Percentiles rank a stretch among this genome's conserved stretches.
Evolutionary conservation across 2,329 filamentous ascomycete genomes (phyloP).

Genomic region (Monilinia fructigena): DNA sequence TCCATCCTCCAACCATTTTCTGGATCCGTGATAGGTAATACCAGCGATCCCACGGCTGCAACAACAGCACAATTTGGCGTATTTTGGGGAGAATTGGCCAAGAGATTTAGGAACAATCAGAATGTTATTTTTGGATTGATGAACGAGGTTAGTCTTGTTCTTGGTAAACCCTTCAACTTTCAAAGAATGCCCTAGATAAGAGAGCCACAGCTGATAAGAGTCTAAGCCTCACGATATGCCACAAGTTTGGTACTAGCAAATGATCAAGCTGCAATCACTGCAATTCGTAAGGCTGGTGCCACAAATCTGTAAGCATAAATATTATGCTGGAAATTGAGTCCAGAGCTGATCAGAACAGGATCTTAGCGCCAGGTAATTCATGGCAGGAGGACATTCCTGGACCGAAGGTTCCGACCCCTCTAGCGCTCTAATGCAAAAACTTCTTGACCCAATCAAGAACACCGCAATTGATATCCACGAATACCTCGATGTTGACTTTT

Average conservation of each 20-base stretch:
- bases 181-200: neutral
- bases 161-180: neutral
- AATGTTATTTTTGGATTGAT: slow-evolving; percentile 53
- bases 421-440: slow-evolving; percentile 44
- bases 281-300: slow-evolving; percentile 46
- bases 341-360: slow-evolving; percentile 28
- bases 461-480: slow-evolving; percentile 52
- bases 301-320: slow-evolving; percentile 42
- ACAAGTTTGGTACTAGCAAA: slow-evolving; percentile 48
- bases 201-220: neutral
- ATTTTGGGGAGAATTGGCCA: slow-evolving; percentile 51
- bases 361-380: slow-evolving; percentile 51
- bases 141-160: slow-evolving; percentile 38
- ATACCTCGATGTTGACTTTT: slow-evolving; percentile 52
- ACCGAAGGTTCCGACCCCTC: slow-evolving; percentile 43
- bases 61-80: slow-evolving; percentile 49
- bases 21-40: slow-evolving; percentile 51
- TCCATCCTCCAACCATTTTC: slow-evolving; percentile 49
- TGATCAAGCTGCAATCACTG: slow-evolving; percentile 49
- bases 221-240: slow-evolving; percentile 49
- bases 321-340: neutral
- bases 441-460: slow-evolving; percentile 49
- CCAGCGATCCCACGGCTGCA: slow-evolving; percentile 46
- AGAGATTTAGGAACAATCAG: slow-evolving; percentile 47
- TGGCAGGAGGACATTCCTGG: slow-evolving; percentile 51